Percentiles rank a stretch among this genome's conserved stretches.
These are phyloP conservation scores for Arabidopsis suecica DNA, from an alignment of 345 rosid genomes.

Conservation along the genomic window DNA sequence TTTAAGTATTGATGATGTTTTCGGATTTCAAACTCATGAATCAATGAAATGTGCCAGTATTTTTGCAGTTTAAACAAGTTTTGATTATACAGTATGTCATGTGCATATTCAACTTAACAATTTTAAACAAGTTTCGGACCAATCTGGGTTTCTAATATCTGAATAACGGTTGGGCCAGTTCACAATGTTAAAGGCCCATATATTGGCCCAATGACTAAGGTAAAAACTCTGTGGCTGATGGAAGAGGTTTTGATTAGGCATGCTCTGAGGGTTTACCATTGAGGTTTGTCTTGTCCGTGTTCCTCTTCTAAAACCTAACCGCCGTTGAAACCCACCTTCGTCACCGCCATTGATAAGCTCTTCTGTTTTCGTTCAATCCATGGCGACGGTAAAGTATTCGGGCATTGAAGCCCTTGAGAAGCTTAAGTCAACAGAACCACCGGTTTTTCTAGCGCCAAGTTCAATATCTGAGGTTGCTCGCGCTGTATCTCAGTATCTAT, in stretches of 20 bases:
- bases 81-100: not conserved
- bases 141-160: not conserved
- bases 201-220: not conserved
- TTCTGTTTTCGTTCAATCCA: slow-evolving; percentile 22
- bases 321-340: slow-evolving; percentile 8
- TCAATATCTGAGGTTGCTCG: slow-evolving; percentile 61
- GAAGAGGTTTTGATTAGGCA: not conserved
- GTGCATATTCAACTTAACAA: not conserved
- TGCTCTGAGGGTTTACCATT: slow-evolving; percentile 23
- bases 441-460: slow-evolving; percentile 69
- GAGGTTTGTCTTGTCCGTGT: slow-evolving; percentile 28
- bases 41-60: not conserved
- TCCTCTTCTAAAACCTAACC: slow-evolving; percentile 24
- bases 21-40: not conserved
- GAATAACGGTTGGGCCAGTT: not conserved
- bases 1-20: not conserved
- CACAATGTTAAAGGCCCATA: not conserved
- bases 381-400: slow-evolving; percentile 51
- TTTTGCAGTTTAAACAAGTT: not conserved
- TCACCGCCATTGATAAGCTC: not conserved
- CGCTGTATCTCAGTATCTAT: slow-evolving; percentile 63
- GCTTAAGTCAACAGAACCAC: slow-evolving; percentile 72
- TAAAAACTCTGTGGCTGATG: not conserved
- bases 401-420: slow-evolving; percentile 58
- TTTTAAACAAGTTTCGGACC: not conserved